Evolutionary conservation across 148 eudicot species (phyloP).

Genomic region (Bassia scoparia): DNA sequence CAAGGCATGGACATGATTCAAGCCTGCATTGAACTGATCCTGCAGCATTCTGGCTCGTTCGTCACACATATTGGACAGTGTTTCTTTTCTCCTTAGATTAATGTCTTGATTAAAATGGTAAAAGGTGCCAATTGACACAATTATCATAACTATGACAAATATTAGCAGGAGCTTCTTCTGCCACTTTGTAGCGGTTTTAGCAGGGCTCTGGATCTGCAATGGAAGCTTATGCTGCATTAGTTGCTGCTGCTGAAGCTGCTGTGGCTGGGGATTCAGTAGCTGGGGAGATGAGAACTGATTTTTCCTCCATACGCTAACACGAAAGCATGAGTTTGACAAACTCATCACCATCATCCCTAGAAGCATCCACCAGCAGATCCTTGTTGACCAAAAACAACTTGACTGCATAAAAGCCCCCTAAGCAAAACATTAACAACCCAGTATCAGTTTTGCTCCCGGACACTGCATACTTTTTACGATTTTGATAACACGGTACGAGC

Average conservation of each 20-base stretch:
- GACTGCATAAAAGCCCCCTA: constrained; percentile 22
- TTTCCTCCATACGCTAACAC: constrained; percentile 27
- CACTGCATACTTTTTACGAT: neutral
- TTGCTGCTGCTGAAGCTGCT: constrained; percentile 30
- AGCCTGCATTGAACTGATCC: constrained; percentile 93
- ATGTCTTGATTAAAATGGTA: constrained; percentile 36
- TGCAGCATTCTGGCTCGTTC: constrained; percentile 92
- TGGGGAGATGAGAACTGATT: constrained; percentile 22
- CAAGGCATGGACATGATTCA: constrained; percentile 93
- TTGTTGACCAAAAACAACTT: constrained; percentile 33
- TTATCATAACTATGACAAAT: constrained; percentile 36
- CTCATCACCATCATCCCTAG: constrained; percentile 35
- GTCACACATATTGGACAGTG: constrained; percentile 80
- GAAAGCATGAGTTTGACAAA: constrained; percentile 27
- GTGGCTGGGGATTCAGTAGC: constrained; percentile 23
- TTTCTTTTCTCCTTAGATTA: constrained; percentile 51
- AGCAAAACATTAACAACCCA: neutral
- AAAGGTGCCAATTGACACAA: constrained; percentile 37
- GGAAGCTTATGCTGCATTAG: constrained; percentile 46
- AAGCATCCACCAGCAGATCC: constrained; percentile 43
- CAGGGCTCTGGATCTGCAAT: constrained; percentile 32
- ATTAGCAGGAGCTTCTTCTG: constrained; percentile 45
- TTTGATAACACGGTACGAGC: too few species aligned
- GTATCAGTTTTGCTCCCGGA: constrained; percentile 3
- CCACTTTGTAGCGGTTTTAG: constrained; percentile 44